A percentile compares a stretch with the other conserved stretches of the same genome.
These are phyloP conservation scores for Metschnikowia anglica DNA, from an alignment of 805 yeast species.

Conservation along the genomic window DNA sequence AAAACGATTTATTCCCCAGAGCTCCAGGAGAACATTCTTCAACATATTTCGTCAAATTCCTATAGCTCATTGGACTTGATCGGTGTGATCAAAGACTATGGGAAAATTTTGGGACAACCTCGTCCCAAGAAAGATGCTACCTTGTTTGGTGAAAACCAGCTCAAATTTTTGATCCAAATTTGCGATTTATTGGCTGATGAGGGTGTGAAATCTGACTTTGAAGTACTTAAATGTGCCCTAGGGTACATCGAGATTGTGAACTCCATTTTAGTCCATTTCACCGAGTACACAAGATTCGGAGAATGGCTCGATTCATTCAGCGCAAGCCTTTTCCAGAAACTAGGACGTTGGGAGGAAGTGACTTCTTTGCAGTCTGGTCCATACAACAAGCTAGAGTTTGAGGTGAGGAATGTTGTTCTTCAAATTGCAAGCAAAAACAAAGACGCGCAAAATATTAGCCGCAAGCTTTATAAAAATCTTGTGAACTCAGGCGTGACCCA, in stretches of 20 bases:
- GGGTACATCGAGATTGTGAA: conserved; percentile 34
- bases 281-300: conserved; percentile 25
- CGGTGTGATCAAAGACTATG: conserved; percentile 40
- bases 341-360: conserved; percentile 31
- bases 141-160: conserved; percentile 21
- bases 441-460: conserved; percentile 33
- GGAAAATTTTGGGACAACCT: conserved; percentile 35
- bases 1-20: conserved; percentile 46
- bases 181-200: conserved; percentile 27
- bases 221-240: conserved; percentile 38
- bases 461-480: conserved; percentile 44
- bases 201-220: conserved; percentile 25
- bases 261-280: conserved; percentile 32
- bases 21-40: conserved; percentile 14
- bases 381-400: conserved; percentile 38
- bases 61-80: conserved; percentile 34
- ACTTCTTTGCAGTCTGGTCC: conserved; percentile 12
- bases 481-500: conserved; percentile 50
- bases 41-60: conserved; percentile 24
- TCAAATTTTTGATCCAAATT: conserved; percentile 31
- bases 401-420: conserved; percentile 44
- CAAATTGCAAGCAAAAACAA: conserved; percentile 35
- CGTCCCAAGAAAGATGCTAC: conserved; percentile 23
- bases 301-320: conserved; percentile 24
- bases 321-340: conserved; percentile 21